Conservation (phyloP, 345 rosid genomes). For the Turnera subulata region DNA sequence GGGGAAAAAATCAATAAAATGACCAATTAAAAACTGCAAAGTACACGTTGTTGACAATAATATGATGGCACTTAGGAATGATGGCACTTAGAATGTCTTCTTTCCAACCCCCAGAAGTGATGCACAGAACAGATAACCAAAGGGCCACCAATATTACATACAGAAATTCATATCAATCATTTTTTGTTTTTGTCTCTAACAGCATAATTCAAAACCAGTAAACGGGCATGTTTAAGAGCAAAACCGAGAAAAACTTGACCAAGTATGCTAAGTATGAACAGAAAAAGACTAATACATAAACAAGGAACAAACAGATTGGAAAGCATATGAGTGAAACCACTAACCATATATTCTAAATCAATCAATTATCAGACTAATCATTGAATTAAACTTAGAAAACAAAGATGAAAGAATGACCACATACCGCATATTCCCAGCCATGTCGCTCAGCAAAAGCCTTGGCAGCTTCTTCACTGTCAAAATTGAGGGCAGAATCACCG, state of each 20-base stretch:
- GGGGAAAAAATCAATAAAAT: background rate
- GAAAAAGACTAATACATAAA: background rate
- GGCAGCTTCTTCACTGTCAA: slow-evolving; percentile 81
- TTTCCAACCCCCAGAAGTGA: background rate
- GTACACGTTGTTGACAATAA: background rate
- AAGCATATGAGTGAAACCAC: background rate
- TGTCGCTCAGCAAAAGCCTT: slow-evolving; percentile 80
- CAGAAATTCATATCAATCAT: no score
- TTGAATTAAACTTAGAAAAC: background rate
- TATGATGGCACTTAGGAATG: no score
- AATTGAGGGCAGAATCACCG: slow-evolving; percentile 75
- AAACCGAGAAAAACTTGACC: no score
- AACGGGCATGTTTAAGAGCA: no score
- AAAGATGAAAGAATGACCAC: slow-evolving; percentile 3
- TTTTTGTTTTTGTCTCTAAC: no score
- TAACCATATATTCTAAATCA: no score
- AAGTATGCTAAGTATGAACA: background rate
- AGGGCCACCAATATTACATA: no score
- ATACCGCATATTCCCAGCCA: slow-evolving; percentile 86
- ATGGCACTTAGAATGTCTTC: background rate
- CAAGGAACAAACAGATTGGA: background rate
- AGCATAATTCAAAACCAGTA: no score
- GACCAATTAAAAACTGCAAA: background rate
- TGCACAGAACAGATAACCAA: no score
- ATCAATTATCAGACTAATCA: no score